Conservation (phyloP, 371 early-diverging fungal species). For the Circinella minor region DNA sequence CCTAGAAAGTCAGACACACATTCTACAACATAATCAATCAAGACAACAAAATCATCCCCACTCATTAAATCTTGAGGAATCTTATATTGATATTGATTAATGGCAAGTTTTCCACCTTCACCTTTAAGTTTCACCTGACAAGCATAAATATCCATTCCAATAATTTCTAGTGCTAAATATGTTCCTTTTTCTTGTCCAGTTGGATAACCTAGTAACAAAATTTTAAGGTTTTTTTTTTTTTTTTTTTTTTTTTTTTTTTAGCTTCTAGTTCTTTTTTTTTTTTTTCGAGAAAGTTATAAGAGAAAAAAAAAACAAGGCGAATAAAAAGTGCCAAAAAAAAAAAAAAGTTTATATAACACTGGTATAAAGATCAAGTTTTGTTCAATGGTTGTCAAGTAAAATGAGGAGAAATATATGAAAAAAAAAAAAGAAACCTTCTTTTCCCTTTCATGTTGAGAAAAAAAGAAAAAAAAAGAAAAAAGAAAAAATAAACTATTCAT, state of each 20-base stretch:
- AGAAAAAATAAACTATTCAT: neutral
- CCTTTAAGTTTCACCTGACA: slow-evolving; percentile 57
- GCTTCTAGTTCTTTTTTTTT: too few relatives aligned
- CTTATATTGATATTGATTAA: slow-evolving; percentile 69
- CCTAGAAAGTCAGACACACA: slow-evolving; percentile 49
- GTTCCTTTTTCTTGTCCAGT: slow-evolving; percentile 87
- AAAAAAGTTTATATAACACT: too few relatives aligned
- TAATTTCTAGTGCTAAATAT: slow-evolving; percentile 90
- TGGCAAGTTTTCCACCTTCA: slow-evolving; percentile 49
- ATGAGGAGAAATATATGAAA: neutral
- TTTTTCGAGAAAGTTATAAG: too few relatives aligned
- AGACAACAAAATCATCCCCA: slow-evolving; percentile 43
- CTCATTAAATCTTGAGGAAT: slow-evolving; percentile 83
- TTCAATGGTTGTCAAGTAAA: too few relatives aligned
- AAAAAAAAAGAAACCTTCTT: neutral
- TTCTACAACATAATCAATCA: slow-evolving; percentile 53
- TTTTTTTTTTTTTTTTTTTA: too few relatives aligned
- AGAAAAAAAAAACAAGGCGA: too few relatives aligned
- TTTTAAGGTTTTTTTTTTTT: too few relatives aligned
- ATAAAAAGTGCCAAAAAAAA: too few relatives aligned
- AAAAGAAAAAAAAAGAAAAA: too few relatives aligned
- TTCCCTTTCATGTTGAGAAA: too few relatives aligned
- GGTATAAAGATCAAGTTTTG: too few relatives aligned
- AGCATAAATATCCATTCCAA: slow-evolving; percentile 71
- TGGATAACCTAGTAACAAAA: slow-evolving; percentile 53